phyloP scores from a whole-genome alignment of 495 filamentous ascomycete species.

The Aspergillus affinis region DNA sequence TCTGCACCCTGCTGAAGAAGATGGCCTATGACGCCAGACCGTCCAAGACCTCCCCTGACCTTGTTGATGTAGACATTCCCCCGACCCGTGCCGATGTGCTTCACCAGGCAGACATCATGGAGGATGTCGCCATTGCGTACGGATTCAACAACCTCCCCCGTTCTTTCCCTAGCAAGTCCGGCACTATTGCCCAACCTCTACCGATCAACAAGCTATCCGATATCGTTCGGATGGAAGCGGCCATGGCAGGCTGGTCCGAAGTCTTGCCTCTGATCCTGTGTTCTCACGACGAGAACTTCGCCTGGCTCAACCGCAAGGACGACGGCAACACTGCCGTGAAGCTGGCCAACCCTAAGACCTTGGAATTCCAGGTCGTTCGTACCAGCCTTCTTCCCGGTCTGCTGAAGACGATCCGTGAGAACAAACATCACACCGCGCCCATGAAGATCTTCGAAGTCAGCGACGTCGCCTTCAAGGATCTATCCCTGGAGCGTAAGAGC shows the following conservation, averaged over 20 bases:
- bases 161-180: constrained; percentile 75
- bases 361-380: constrained; percentile 94
- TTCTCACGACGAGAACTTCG: constrained; percentile 98
- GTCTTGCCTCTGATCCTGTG: constrained; percentile 96
- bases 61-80: constrained; percentile 79
- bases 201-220: constrained; percentile 92
- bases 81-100: constrained; percentile 91
- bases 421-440: constrained; percentile 84
- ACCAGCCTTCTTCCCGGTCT: constrained; percentile 87
- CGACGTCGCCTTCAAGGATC: constrained; percentile 89
- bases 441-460: constrained; percentile 92
- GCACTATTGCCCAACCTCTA: constrained; percentile 83
- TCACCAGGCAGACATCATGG: constrained; percentile 98
- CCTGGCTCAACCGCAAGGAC: constrained; percentile 88
- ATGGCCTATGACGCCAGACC: constrained; percentile 83
- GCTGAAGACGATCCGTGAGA: constrained; percentile 93
- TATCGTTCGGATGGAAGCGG: constrained; percentile 85
- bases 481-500: constrained; percentile 72
- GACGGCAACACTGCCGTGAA: constrained; percentile 82
- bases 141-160: constrained; percentile 94
- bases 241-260: constrained; percentile 94
- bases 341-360: constrained; percentile 93
- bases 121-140: constrained; percentile 93
- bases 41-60: constrained; percentile 58
- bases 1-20: constrained; percentile 73